Evolutionary conservation across 129 eudicot genomes (phyloP).

Genomic region (Scalesia atractyloides): DNA sequence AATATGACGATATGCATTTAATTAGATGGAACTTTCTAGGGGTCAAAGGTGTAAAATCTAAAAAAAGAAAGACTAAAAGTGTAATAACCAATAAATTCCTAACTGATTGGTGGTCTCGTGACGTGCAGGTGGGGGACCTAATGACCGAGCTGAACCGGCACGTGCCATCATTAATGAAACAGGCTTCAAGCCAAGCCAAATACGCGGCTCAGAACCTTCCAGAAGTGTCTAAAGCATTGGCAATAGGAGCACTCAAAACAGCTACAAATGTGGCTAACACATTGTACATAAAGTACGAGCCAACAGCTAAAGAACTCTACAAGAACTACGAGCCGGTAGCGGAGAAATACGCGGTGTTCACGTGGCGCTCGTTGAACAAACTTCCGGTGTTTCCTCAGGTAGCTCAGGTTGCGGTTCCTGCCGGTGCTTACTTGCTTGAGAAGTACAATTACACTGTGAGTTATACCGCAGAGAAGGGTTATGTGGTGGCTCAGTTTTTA

Average conservation of each 20-base stretch:
- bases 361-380: conserved; percentile 64
- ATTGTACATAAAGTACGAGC: conserved; percentile 58
- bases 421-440: conserved; percentile 63
- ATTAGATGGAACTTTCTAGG: background rate
- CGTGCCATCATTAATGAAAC: conserved; percentile 54
- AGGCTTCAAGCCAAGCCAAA: conserved; percentile 40
- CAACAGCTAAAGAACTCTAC: conserved; percentile 62
- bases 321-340: conserved; percentile 80
- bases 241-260: conserved; percentile 45
- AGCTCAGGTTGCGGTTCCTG: conserved; percentile 63
- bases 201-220: conserved; percentile 55
- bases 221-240: conserved; percentile 50
- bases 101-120: conserved; percentile 16
- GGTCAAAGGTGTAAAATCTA: background rate
- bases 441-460: conserved; percentile 57
- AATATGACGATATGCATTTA: background rate
- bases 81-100: background rate
- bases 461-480: conserved; percentile 57
- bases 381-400: conserved; percentile 69
- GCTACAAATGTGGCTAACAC: conserved; percentile 38
- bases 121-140: conserved; percentile 63
- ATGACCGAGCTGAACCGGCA: conserved; percentile 50
- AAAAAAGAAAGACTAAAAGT: background rate
- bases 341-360: conserved; percentile 62
- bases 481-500: conserved; percentile 49